Conservation (phyloP, 345 rosid species). For the Ceriops zippeliana region DNA sequence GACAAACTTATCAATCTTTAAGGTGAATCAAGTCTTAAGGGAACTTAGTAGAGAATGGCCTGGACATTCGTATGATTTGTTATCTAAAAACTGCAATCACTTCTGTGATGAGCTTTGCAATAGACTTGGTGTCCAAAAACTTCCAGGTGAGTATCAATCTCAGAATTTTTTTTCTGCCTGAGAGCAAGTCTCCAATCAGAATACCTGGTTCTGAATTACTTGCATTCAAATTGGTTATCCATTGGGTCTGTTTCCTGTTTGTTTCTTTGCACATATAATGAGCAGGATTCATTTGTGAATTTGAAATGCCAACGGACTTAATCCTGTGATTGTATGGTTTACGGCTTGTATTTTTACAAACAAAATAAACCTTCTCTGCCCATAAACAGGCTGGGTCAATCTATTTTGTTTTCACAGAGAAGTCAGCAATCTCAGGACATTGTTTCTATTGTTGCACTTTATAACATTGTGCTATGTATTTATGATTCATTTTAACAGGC, state of each 20-base stretch:
- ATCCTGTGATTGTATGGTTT: background rate
- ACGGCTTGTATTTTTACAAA: no score
- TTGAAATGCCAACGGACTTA: background rate
- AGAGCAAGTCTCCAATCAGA: background rate
- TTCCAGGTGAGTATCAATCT: slow-evolving; percentile 57
- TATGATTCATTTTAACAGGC: slow-evolving; percentile 45
- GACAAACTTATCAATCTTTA: slow-evolving; percentile 51
- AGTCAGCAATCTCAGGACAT: background rate
- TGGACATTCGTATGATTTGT: slow-evolving; percentile 67
- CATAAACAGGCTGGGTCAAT: no score
- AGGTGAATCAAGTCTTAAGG: slow-evolving; percentile 73
- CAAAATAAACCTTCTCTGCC: no score
- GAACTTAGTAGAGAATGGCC: slow-evolving; percentile 91
- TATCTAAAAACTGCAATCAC: slow-evolving; percentile 91
- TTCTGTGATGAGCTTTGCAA: slow-evolving; percentile 87
- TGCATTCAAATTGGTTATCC: background rate
- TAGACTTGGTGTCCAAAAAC: slow-evolving; percentile 81
- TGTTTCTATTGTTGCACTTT: background rate
- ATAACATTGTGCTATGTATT: slow-evolving; percentile 5
- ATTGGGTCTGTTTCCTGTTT: background rate
- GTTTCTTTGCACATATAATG: background rate
- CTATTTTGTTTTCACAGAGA: background rate
- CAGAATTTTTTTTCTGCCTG: background rate
- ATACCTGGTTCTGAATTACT: slow-evolving; percentile 1
- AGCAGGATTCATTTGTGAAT: background rate